Evolutionary conservation across 441 rosid species (phyloP), one percentile per base, ranked within the genome.

Genomic region (Arabidopsis hybrid): DNA sequence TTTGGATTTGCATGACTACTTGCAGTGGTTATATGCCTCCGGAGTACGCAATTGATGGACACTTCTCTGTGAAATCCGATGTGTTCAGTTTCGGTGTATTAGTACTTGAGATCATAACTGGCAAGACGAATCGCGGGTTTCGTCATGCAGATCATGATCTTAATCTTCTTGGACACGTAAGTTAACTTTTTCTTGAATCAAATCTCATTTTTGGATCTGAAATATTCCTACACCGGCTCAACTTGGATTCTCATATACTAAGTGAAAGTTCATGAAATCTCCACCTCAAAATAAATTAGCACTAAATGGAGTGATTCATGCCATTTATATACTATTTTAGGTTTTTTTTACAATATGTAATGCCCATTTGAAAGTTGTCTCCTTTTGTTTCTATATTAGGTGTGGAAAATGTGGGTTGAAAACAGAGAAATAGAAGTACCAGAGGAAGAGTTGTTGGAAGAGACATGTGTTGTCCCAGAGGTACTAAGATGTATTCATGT

Each of bases 51-150:
- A 47, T 81, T 4, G 72, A 71, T 60, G 89, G 88, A 17, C 36
- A 49, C 18, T 84, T 81, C 63, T 81, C 83, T 3, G 66, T 50
- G 34, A 84, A 79, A 53, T 79, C 86, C 1, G 86, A 83, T 65
- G 80, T 76, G 9, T 84, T 76, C 36, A 83, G 84, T 62, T 81
- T 78, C 0, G 89, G 87, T 39, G 84, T 81, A 40, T 57, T 86
- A 53, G 81, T 61, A 79, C 84, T 74, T 65, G 73, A 74, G 73
- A 67, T 74, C 36, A 60, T 75, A 68, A 31, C 56, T 40, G 69
- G 78, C 60, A 81, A 64, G 60, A 76, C 49, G 12, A 81, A 77
- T 8, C 71, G 80, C 7, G 83, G 85, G 38, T 78, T 79, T 61
- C 16, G 9, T 29, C 72, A 78, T 34, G 73, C 76, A 4, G 79